phyloP scores from a whole-genome alignment of 768 basidiomycete genomes.

The Chalciporus sphaerocephalus region DNA sequence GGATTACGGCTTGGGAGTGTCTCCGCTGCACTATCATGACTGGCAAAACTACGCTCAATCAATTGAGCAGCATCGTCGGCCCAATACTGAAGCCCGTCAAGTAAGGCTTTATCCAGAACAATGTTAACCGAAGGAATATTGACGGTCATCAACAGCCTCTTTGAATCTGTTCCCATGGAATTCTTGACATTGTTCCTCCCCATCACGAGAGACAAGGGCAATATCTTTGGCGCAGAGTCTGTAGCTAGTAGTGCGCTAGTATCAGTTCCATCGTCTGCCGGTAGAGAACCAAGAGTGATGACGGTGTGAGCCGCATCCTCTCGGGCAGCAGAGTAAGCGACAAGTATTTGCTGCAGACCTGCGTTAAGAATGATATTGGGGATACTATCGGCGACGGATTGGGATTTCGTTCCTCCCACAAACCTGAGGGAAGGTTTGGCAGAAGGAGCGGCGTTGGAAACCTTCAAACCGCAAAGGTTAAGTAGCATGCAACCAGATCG shows the following conservation, averaged over 20 bases:
- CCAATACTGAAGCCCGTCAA: constrained; percentile 84
- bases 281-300: constrained; percentile 48
- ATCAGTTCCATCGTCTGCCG: constrained; percentile 15
- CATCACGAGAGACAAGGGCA: constrained; percentile 23
- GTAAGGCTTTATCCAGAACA: constrained; percentile 54
- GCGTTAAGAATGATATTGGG: constrained; percentile 33
- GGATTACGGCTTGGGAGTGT: constrained; percentile 46
- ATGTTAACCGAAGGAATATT: constrained; percentile 62
- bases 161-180: background rate
- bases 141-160: constrained; percentile 19
- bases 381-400: constrained; percentile 1
- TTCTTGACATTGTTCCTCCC: constrained; percentile 10
- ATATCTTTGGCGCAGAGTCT: constrained; percentile 12
- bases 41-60: constrained; percentile 41
- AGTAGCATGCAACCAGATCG: constrained; percentile 69
- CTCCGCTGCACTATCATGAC: constrained; percentile 24
- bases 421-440: constrained; percentile 28
- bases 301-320: constrained; percentile 41
- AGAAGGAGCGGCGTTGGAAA: constrained; percentile 31
- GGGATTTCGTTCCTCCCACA: constrained; percentile 15
- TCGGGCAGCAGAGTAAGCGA: constrained; percentile 44
- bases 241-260: constrained; percentile 23
- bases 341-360: constrained; percentile 42
- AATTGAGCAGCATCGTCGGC: constrained; percentile 82
- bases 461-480: constrained; percentile 52